Conservation (phyloP, 2,329 filamentous ascomycete genomes). For the Colletotrichum plurivorum region DNA sequence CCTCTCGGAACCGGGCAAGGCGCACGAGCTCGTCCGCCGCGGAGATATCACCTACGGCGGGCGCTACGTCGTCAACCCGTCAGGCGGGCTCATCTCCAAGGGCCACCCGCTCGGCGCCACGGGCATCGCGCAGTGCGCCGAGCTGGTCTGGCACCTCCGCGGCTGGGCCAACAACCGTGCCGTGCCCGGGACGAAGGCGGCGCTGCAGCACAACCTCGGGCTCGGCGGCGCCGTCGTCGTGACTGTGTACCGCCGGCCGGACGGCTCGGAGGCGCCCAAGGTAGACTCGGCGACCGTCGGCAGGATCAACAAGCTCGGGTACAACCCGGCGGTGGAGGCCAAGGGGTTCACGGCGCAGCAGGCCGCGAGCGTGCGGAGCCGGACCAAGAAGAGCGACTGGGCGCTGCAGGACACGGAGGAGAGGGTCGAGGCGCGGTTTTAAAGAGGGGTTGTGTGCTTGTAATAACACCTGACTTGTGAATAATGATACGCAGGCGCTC, state of each 20-base stretch:
- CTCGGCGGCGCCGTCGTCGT: conserved; percentile 92
- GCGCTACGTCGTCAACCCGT: conserved; percentile 89
- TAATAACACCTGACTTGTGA: too few relatives aligned
- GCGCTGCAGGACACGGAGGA: conserved; percentile 77
- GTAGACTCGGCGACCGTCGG: conserved; percentile 76
- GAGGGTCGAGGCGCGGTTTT: conserved; percentile 58
- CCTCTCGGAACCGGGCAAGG: conserved; percentile 83
- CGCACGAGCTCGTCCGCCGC: conserved; percentile 88
- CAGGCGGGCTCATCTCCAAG: conserved; percentile 94
- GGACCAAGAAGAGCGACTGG: conserved; percentile 75
- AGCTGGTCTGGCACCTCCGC: conserved; percentile 94
- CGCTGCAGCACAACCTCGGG: conserved; percentile 93
- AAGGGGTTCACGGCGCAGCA: conserved; percentile 89
- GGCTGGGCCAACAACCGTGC: conserved; percentile 95
- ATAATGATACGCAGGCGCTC: too few relatives aligned
- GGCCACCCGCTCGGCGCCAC: conserved; percentile 95
- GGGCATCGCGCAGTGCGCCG: conserved; percentile 94
- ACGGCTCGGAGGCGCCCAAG: conserved; percentile 75
- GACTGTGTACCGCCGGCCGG: conserved; percentile 88
- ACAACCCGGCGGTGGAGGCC: conserved; percentile 92
- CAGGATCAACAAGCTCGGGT: conserved; percentile 79
- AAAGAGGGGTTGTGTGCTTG: background rate
- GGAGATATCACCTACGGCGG: conserved; percentile 95
- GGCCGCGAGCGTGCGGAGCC: conserved; percentile 79
- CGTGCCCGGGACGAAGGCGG: conserved; percentile 76